Evolutionary conservation across 2,329 filamentous ascomycete genomes (phyloP), one percentile per base, ranked within the genome.

Genomic region (Aschersonia sp.): DNA sequence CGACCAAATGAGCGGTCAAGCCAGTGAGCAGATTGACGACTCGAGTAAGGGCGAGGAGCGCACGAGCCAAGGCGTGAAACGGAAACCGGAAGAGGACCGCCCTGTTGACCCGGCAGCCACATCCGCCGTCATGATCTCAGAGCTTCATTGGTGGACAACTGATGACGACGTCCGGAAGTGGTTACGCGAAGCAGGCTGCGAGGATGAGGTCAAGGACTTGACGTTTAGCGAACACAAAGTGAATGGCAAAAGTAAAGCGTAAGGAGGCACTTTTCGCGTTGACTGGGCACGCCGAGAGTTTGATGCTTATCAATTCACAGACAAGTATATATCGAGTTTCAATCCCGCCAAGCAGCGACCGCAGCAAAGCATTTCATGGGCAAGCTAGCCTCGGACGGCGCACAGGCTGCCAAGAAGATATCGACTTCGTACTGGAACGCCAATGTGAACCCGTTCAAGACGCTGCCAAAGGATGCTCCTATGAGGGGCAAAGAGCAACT

Each of bases 191-290:
- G 86, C 84, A n/a, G 78, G 76, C 2, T 86, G 80, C 55, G 92
- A 97, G 63, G 76, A 82, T 43, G 87, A 95, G 58, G 69, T 97
- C 14, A 88, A 86, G 58, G 92, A 97, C 51, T 79, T 98, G 46
- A 95, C 89, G 0, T 98, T 97, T 63, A 96, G 87, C 58, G 92
- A 98, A 63, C 92, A 97, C 67, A 98, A 98, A 63, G 89, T 97
- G 44, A 98, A 98, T 56, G 92, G 92, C 56, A 98, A 98, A 69
- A 95, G 87, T 67, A 96, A 97, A 70, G 90, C 92, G 89, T 94
- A 73, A 53, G 80, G 65, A 22, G 22, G 22, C 22, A 22, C 22
- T 22, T 2, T 22, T 22, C 22, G 22, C 22, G 22, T 22, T 22
- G 22, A 22, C 22, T 22, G 22, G 22, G 22, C 22, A 4, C 22